A percentile compares a stretch with the other conserved stretches of the same genome.
Conservation (phyloP, 2,329 filamentous ascomycete genomes). For the Lachnellula arida region DNA sequence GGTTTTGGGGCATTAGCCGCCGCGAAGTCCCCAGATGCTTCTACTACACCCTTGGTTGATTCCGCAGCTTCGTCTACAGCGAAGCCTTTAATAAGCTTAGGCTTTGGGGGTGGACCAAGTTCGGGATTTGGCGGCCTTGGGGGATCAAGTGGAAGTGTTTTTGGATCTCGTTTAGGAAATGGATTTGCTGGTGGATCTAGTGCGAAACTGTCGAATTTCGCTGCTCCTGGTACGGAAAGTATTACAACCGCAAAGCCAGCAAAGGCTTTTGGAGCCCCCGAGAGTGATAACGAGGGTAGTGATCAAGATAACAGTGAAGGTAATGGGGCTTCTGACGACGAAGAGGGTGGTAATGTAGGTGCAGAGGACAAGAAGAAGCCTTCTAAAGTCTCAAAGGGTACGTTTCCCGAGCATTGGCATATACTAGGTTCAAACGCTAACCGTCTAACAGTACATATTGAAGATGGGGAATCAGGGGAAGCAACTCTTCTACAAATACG, state of each 20-base stretch:
- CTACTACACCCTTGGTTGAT: constrained; percentile 35
- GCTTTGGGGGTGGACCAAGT: constrained; percentile 31
- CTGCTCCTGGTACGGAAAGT: constrained; percentile 50
- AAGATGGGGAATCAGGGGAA: constrained; percentile 86
- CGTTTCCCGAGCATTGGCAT: constrained; percentile 28
- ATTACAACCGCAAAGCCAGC: constrained; percentile 52
- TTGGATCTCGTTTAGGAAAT: constrained; percentile 38
- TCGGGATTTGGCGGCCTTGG: constrained; percentile 33
- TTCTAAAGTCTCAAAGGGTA: constrained; percentile 64
- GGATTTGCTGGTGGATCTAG: constrained; percentile 36
- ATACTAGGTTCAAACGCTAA: background rate
- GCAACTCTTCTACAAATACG: constrained; percentile 69
- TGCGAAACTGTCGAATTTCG: constrained; percentile 62
- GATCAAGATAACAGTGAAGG: constrained; percentile 39
- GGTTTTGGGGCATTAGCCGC: constrained; percentile 44
- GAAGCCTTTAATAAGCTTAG: constrained; percentile 30
- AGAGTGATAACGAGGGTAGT: constrained; percentile 57
- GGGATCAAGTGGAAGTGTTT: constrained; percentile 39
- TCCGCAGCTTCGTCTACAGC: constrained; percentile 38
- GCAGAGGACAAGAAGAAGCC: constrained; percentile 58
- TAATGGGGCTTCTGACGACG: constrained; percentile 39
- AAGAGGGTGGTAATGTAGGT: constrained; percentile 46
- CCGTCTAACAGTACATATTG: constrained; percentile 54
- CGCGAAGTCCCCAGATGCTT: constrained; percentile 27
- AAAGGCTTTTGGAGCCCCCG: constrained; percentile 73